phyloP scores from a whole-genome alignment of 352 stramenopile species.

The Globisporangium uncinulatum region DNA sequence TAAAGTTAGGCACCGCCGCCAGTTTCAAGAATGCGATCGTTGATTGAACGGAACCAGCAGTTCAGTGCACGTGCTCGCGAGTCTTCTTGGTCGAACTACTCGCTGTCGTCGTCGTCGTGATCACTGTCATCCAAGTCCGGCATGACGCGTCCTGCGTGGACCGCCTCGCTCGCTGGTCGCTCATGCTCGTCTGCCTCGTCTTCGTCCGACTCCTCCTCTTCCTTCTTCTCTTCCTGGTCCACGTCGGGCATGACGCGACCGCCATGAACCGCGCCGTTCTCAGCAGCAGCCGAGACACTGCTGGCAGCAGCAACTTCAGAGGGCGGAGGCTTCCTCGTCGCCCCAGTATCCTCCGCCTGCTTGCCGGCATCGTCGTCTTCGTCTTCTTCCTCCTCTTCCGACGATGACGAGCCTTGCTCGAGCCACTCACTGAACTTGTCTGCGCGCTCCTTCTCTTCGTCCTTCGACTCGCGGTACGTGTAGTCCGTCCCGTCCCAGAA shows the following conservation, averaged over 20 bases:
- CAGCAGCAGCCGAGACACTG: neutral
- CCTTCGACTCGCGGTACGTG: constrained; percentile 73
- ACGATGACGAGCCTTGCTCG: constrained; percentile 70
- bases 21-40: too few relatives aligned
- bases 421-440: constrained; percentile 95
- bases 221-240: constrained; percentile 16
- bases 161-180: constrained; percentile 8
- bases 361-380: neutral
- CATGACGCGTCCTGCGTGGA: constrained; percentile 54
- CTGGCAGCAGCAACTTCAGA: neutral
- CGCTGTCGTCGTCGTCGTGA: constrained; percentile 22
- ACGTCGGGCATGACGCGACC: constrained; percentile 11
- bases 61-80: neutral
- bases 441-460: constrained; percentile 78
- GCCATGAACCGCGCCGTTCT: constrained; percentile 3
- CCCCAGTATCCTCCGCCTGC: neutral
- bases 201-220: constrained; percentile 23
- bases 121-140: constrained; percentile 43
- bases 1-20: too few relatives aligned
- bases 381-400: constrained; percentile 36
- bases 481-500: constrained; percentile 97
- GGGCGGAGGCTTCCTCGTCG: neutral
- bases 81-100: neutral
- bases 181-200: constrained; percentile 20
- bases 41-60: too few relatives aligned